These are phyloP conservation scores for Linnemannia exigua DNA, from an alignment of 192 early-diverging fungal species.

Conservation along the genomic window DNA sequence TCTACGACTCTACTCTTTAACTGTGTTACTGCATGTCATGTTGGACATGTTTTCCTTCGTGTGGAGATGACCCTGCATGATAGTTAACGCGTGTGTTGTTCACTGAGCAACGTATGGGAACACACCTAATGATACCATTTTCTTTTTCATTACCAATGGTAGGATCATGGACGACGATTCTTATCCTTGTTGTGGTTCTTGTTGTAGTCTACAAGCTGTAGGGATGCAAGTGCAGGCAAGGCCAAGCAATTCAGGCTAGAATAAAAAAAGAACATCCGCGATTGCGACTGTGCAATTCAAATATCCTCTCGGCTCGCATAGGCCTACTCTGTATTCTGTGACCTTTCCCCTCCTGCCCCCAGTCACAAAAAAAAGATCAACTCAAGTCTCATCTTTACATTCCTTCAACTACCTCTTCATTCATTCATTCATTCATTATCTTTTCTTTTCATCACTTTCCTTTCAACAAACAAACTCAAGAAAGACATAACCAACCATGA, in stretches of 20 bases:
- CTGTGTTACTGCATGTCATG: neutral
- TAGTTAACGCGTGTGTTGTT: neutral
- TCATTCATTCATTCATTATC: neutral
- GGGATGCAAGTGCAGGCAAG: neutral
- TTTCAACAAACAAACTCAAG: neutral
- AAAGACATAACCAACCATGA: constrained; percentile 15
- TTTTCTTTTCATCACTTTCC: constrained; percentile 11
- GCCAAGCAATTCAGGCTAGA: neutral
- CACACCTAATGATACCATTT: too few species aligned
- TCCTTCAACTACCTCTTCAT: neutral
- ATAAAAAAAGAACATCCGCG: neutral
- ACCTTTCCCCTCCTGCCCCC: neutral
- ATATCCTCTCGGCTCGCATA: too few species aligned
- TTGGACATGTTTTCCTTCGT: neutral
- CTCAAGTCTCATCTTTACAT: neutral
- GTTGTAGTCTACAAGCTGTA: constrained; percentile 48
- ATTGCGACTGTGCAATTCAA: neutral
- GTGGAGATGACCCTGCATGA: neutral
- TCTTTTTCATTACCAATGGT: neutral
- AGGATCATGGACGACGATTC: constrained; percentile 63
- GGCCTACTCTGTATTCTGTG: too few species aligned
- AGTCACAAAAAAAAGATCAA: neutral
- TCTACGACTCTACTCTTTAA: neutral
- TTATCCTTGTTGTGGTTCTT: constrained; percentile 59
- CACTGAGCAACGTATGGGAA: too few species aligned